A percentile compares a stretch with the other conserved stretches of the same genome.
phyloP scores from a whole-genome alignment of 139 green algal species.

The Chlorella sp. region DNA sequence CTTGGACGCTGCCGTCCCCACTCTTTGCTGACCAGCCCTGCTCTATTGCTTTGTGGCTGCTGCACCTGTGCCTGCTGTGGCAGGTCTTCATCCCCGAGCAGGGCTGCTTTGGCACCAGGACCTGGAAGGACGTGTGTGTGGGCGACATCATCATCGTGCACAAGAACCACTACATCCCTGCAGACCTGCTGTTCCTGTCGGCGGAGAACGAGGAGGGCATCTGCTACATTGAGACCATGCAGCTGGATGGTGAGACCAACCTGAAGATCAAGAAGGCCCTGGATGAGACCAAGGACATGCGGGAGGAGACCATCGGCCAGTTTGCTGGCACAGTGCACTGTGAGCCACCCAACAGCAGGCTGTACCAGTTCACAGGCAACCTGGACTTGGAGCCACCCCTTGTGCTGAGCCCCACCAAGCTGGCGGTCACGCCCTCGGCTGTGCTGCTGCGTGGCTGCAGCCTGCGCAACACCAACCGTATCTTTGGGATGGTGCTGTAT shows the following conservation, averaged over 20 bases:
- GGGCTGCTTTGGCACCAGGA: conserved; percentile 25
- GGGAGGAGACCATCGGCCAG: conserved; percentile 36
- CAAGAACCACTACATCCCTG: conserved; percentile 68
- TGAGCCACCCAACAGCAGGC: conserved; percentile 76
- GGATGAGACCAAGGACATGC: conserved; percentile 54
- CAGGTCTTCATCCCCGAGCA: too few species aligned
- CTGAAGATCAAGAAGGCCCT: conserved; percentile 82
- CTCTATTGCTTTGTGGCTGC: too few species aligned
- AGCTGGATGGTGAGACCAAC: conserved; percentile 93
- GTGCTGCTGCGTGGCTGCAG: conserved; percentile 80
- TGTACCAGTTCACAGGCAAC: conserved; percentile 87
- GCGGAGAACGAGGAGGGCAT: conserved; percentile 58
- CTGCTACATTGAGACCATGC: conserved; percentile 88
- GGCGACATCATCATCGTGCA: conserved; percentile 55
- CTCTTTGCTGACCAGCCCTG: too few species aligned
- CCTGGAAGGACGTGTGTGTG: conserved; percentile 56
- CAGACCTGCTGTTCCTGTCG: conserved; percentile 79
- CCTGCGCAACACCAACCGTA: conserved; percentile 69
- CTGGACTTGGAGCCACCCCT: conserved; percentile 20
- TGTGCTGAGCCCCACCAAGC: background rate
- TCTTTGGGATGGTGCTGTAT: conserved; percentile 85
- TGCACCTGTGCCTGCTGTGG: too few species aligned
- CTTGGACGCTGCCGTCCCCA: too few species aligned
- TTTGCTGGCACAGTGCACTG: conserved; percentile 56
- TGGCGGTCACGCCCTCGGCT: conserved; percentile 53